These are phyloP conservation scores for Wallacemonas collosoma DNA, from an alignment of 208 protist genomes.

Conservation along the genomic window DNA sequence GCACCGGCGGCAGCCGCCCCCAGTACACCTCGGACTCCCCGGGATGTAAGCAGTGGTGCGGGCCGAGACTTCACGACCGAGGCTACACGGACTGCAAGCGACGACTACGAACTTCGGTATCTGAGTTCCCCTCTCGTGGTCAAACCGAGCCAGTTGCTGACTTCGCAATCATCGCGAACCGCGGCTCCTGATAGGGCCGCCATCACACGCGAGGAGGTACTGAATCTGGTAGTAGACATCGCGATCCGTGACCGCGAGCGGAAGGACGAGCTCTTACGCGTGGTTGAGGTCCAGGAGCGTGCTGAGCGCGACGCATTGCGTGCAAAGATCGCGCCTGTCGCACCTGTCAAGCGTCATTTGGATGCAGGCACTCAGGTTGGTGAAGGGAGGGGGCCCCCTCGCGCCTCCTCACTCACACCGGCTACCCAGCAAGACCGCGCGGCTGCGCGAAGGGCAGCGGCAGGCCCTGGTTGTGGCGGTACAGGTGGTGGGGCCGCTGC, in stretches of 20 bases:
- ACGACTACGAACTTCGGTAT: constrained; percentile 23
- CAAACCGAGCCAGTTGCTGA: constrained; percentile 35
- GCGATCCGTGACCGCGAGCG: constrained; percentile 14
- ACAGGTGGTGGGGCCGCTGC: neutral
- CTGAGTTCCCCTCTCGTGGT: constrained; percentile 30
- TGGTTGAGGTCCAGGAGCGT: neutral
- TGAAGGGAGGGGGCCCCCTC: too few species aligned
- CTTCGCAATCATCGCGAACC: constrained; percentile 6
- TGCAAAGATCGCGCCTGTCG: neutral
- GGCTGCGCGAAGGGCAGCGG: too few species aligned
- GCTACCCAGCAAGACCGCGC: too few species aligned
- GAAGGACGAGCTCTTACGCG: neutral
- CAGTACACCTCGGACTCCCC: too few species aligned
- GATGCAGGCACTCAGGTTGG: too few species aligned
- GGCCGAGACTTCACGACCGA: too few species aligned
- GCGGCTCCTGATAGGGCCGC: constrained; percentile 5
- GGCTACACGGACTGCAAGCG: neutral
- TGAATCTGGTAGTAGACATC: constrained; percentile 16
- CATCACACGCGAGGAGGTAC: constrained; percentile 15
- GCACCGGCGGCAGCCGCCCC: neutral
- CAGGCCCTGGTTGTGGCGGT: too few species aligned
- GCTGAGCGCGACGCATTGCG: constrained; percentile 27
- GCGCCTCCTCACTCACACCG: too few species aligned
- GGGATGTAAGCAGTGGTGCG: too few species aligned
- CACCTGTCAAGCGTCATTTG: too few species aligned